phyloP scores from a whole-genome alignment of 2,329 filamentous ascomycete genomes.

The Beauveria scarabaeidicola region DNA sequence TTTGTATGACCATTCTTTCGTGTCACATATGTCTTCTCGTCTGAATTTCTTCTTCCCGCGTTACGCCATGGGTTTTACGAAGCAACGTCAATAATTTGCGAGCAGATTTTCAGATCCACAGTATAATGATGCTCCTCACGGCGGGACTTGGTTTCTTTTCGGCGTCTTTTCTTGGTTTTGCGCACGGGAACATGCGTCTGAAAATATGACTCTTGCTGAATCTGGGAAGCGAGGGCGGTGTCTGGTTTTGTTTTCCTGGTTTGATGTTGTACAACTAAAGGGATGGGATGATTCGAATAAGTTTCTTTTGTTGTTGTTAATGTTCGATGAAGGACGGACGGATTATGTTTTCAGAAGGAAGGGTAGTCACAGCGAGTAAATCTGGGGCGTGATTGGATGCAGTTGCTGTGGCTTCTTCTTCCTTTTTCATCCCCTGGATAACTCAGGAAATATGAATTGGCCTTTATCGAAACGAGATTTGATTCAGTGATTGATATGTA shows the following conservation, averaged over 20 bases:
- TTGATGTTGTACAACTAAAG: constrained; percentile 16
- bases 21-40: constrained; percentile 11
- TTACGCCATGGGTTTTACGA: neutral
- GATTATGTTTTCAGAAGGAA: constrained; percentile 13
- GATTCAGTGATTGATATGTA: neutral
- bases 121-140: constrained; percentile 1
- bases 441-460: constrained; percentile 17
- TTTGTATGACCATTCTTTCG: constrained; percentile 11
- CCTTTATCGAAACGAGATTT: constrained; percentile 11
- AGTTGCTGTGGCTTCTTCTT: neutral
- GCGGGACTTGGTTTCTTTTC: constrained; percentile 3
- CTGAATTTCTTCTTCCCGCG: neutral
- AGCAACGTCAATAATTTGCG: constrained; percentile 3
- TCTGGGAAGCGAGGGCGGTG: constrained; percentile 1
- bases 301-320: constrained; percentile 12
- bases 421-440: constrained; percentile 9
- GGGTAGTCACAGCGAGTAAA: neutral
- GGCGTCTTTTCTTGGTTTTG: neutral
- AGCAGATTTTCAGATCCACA: neutral
- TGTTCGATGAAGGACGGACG: constrained; percentile 15
- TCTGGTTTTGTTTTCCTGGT: neutral
- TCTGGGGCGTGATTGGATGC: neutral
- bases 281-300: constrained; percentile 8
- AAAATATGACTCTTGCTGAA: constrained; percentile 2
- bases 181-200: neutral